Evolutionary conservation across 192 early-diverging fungal genomes (phyloP), one percentile per base, ranked within the genome.

Genomic region (Rhizophlyctis rosea): DNA sequence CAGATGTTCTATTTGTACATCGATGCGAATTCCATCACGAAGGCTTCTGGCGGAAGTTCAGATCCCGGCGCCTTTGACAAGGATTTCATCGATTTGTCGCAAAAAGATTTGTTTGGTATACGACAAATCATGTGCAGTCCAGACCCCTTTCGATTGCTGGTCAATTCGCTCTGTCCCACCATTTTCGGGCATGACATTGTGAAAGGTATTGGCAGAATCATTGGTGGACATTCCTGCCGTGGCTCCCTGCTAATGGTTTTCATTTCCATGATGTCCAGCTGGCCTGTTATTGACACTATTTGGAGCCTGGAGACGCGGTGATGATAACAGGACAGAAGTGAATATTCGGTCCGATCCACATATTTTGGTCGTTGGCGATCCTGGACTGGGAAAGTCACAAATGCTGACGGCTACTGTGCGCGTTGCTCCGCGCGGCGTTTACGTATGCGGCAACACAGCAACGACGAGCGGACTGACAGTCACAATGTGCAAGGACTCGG

Each of bases 141-240:
- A 80, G 83, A 60, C 68, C 67, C 91, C 25, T 91, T 92, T 60
- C 80, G 82, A 3, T 71, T 91, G 30, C 69, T 93, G 21, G 88
- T 93, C 31, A 81, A 88, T 62, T 91, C 89, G 1, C 83, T 91
- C 44, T 87, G 91, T 71, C 89, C 91, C 5, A 75, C 80, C 5
- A 88, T 92, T 35, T 92, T 85, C 65, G 90, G 91, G 3, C 88
- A 92, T 36, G 90, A 92, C 69, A 78, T 91, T 68, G 87, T 93
- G 54, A 93, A 92, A 39, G 69, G 62, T 65, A 47, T 32, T 27
- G 14, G n/a, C n/a, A n/a, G 5, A 34, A 1, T 23, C 54, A n/a
- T n/a, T n/a, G n/a, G n/a, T n/a, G n/a, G n/a, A n/a, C n/a, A n/a
- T n/a, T n/a, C n/a, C n/a, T n/a, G n/a, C n/a, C n/a, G n/a, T n/a